Evolutionary conservation across 768 basidiomycete genomes (phyloP), one percentile per base, ranked within the genome.

Genomic region (Xerocomellus dryophilus): DNA sequence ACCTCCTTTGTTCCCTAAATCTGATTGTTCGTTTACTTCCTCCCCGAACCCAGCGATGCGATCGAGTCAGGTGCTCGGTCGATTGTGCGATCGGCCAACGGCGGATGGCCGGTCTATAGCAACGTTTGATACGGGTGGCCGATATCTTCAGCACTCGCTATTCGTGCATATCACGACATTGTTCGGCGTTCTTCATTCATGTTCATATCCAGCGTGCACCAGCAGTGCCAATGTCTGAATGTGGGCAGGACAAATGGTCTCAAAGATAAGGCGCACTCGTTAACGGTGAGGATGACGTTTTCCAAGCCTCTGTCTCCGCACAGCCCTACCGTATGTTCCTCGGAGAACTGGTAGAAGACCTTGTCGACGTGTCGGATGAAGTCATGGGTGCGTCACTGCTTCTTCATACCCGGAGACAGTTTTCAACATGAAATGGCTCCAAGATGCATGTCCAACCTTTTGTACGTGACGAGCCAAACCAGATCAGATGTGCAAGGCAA

Each of bases 301-400:
- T 3, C 32, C 34, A 15, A 40, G 21, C 15, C 35, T 32, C 21
- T 34, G 41, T 55, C 41, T 46, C 14, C 41, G 40, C 47, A 53
- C 49, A 60, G 53, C 57, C 43, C 27, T 11, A 18, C 17, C 17
- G 29, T 47, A 34, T 32, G 31, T 46, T 18, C 63, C 63, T 64
- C 63, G 65, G 63, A 63, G 44, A 66, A 54, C 25, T 31, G 32
- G 21, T 25, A 43, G 23, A 12, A 11, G 12, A 12, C n/a, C 50
- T 56, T 59, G 60, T 66, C 62, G 42, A 47, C 47, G 43, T 42
- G 49, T 55, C 47, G 31, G 43, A 51, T 61, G 36, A 47, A 50
- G 43, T 40, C 53, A 43, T 32, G 27, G 31, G 17, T 35, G 12
- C 25, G 34, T 38, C 31, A 2, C 1, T 17, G 29, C 42, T 45